These are phyloP conservation scores for Colletotrichum plurivorum DNA, from an alignment of 2,329 filamentous ascomycete species.

Conservation along the genomic window DNA sequence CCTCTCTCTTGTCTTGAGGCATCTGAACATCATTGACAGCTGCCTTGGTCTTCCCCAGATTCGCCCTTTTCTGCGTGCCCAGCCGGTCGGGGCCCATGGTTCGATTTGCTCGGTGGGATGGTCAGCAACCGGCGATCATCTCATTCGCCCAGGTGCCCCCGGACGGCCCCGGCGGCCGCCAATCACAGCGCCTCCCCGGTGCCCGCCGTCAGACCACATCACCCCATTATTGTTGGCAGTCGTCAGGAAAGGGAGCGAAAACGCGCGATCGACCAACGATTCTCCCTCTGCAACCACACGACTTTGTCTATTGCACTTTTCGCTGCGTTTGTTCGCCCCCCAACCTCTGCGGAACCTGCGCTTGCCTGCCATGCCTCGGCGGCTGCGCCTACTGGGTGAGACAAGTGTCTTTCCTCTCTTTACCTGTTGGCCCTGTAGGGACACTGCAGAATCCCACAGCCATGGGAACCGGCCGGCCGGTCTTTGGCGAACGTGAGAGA, in stretches of 20 bases:
- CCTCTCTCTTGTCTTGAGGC: conserved; percentile 5
- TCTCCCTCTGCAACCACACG: neutral
- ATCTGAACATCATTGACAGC: conserved; percentile 10
- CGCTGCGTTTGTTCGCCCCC: no score
- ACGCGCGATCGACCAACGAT: conserved; percentile 31
- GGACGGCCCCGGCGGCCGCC: conserved; percentile 9
- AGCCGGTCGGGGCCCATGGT: conserved; percentile 31
- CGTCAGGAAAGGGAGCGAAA: conserved; percentile 36
- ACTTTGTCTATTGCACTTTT: neutral
- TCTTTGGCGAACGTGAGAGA: conserved; percentile 25
- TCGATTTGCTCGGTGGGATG: conserved; percentile 33
- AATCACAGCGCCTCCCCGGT: conserved; percentile 35
- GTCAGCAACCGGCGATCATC: conserved; percentile 32
- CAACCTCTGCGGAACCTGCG: conserved; percentile 4
- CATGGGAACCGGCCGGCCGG: neutral
- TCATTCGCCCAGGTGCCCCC: conserved; percentile 39
- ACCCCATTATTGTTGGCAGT: conserved; percentile 40
- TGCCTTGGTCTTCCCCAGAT: conserved; percentile 34
- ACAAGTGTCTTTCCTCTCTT: conserved; percentile 12
- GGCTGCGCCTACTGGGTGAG: conserved; percentile 38
- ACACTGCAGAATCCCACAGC: conserved; percentile 30
- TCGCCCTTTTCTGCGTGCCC: conserved; percentile 21
- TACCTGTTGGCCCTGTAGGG: neutral
- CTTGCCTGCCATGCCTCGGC: conserved; percentile 7
- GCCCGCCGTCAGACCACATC: conserved; percentile 42